Conservation (phyloP, 2,329 filamentous ascomycete genomes). For the Polychaeton citri region DNA sequence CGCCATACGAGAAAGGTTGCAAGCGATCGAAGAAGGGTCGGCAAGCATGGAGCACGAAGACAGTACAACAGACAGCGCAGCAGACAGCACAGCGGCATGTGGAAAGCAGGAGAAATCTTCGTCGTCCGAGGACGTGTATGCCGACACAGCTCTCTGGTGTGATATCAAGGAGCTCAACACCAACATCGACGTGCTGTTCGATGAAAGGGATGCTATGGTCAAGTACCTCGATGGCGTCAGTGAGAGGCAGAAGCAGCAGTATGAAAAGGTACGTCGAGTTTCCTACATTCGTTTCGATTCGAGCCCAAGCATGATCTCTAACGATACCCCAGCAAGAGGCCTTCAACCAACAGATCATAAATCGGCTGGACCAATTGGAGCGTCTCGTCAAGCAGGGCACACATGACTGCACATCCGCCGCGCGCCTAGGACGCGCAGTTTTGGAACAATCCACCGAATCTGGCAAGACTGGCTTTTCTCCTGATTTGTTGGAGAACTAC, state of each 20-base stretch:
- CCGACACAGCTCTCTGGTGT: not conserved
- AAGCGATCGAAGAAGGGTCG: not conserved
- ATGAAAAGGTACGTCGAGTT: not conserved
- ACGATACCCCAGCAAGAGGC: not conserved
- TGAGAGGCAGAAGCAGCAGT: not conserved
- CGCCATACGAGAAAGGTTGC: not conserved
- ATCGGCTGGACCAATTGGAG: not conserved
- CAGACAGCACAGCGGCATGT: not conserved
- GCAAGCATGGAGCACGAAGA: not conserved
- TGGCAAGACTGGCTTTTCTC: no score
- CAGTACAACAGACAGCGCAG: not conserved
- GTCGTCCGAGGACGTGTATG: not conserved
- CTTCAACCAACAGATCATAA: not conserved
- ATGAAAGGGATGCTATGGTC: slow-evolving; percentile 10
- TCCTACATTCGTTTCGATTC: not conserved
- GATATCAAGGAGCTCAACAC: not conserved
- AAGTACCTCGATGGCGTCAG: slow-evolving; percentile 6
- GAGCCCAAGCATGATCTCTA: no score
- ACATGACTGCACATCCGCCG: no score
- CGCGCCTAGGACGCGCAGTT: no score
- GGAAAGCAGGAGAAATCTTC: no score
- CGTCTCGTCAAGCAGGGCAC: not conserved
- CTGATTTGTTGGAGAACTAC: no score
- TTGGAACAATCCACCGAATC: no score
- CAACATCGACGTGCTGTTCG: slow-evolving; percentile 2